phyloP scores from a whole-genome alignment of 495 filamentous ascomycete genomes.

The Achaetomiella virescens region DNA sequence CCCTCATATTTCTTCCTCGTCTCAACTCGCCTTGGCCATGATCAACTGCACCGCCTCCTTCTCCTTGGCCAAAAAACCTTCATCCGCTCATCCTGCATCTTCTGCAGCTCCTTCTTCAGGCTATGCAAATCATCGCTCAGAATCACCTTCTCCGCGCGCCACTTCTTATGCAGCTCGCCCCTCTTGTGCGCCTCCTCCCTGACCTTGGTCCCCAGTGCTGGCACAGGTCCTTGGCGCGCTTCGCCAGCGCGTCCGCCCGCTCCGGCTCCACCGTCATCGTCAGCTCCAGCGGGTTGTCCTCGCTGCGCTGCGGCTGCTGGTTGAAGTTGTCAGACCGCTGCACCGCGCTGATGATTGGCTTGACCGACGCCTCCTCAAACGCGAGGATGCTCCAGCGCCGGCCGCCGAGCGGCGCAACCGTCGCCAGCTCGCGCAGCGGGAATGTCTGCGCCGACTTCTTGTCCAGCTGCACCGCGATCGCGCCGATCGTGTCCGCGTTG shows the following conservation, averaged over 20 bases:
- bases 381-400: constrained; percentile 61
- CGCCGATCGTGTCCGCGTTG: constrained; percentile 61
- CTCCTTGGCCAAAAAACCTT: constrained; percentile 60
- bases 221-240: constrained; percentile 49
- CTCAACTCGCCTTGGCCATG: constrained; percentile 14
- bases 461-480: constrained; percentile 54
- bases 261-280: constrained; percentile 61
- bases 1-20: neutral
- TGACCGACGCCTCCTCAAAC: constrained; percentile 51
- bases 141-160: constrained; percentile 53
- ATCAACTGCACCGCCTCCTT: constrained; percentile 53
- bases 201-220: constrained; percentile 56
- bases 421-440: constrained; percentile 64
- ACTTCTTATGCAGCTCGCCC: constrained; percentile 58
- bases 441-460: constrained; percentile 43
- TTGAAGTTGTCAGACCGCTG: constrained; percentile 55
- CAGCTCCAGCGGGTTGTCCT: constrained; percentile 64
- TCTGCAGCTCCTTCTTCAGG: constrained; percentile 64
- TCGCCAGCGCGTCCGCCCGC: constrained; percentile 56
- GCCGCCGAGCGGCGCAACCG: constrained; percentile 66
- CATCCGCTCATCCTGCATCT: constrained; percentile 63
- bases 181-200: constrained; percentile 48
- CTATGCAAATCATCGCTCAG: constrained; percentile 61
- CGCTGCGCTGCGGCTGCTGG: constrained; percentile 65
- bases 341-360: constrained; percentile 66